Percentiles rank a stretch among this genome's conserved stretches.
phyloP scores from a whole-genome alignment of 176 grass and related monocot genomes.

The Bonia amplexicaulis region DNA sequence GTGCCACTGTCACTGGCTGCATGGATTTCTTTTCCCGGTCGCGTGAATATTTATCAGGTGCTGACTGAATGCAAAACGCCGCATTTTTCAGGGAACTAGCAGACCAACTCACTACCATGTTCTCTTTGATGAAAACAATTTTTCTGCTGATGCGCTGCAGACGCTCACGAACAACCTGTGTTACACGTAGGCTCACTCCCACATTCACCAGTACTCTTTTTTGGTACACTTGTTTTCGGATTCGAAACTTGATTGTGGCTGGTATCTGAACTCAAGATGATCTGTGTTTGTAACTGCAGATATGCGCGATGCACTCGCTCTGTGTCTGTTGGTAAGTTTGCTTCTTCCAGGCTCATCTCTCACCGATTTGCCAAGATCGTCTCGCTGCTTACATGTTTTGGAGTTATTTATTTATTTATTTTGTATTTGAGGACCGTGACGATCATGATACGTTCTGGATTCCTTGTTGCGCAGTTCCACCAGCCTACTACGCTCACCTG shows the following conservation, averaged over 20 bases:
- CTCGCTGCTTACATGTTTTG: background rate
- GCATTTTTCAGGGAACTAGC: constrained; percentile 49
- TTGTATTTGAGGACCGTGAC: background rate
- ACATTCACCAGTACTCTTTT: background rate
- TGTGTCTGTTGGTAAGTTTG: constrained; percentile 62
- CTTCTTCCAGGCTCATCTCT: background rate
- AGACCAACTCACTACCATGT: constrained; percentile 62
- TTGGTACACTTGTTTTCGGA: background rate
- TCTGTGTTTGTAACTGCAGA: constrained; percentile 41
- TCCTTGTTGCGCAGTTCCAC: constrained; percentile 49
- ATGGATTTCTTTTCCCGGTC: background rate
- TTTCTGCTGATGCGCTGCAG: constrained; percentile 48
- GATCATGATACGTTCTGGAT: background rate
- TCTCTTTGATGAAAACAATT: constrained; percentile 48
- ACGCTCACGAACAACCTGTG: constrained; percentile 58
- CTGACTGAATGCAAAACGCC: background rate
- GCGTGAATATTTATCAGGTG: background rate
- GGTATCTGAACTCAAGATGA: background rate
- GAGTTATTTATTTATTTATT: background rate
- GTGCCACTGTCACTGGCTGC: background rate
- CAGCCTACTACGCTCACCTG: constrained; percentile 80
- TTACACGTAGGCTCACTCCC: constrained; percentile 51
- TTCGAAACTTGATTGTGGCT: background rate
- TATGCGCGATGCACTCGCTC: constrained; percentile 81
- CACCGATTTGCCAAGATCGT: background rate